Percentiles rank a stretch among this genome's conserved stretches.
phyloP scores from a whole-genome alignment of 179 eudicot species.

The Beta corolliflora region DNA sequence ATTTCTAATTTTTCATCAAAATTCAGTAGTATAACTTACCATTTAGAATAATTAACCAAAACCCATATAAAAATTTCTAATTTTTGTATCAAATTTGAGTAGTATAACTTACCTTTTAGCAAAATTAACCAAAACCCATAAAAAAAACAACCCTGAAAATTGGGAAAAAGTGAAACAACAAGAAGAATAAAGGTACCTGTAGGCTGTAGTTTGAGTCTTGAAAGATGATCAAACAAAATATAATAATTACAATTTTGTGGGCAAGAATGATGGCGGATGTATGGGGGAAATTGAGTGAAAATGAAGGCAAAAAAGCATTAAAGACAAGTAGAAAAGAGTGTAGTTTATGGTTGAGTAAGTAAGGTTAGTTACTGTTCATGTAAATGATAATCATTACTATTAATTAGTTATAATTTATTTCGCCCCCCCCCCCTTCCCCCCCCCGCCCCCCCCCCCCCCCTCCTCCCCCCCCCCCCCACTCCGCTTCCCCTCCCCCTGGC shows the following conservation, averaged over 20 bases:
- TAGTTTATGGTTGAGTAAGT: background rate
- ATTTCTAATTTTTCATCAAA: no score
- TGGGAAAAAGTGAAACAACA: background rate
- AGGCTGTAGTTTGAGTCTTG: constrained; percentile 2
- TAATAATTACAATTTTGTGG: constrained; percentile 9
- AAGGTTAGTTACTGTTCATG: constrained; percentile 35
- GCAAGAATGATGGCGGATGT: constrained; percentile 30
- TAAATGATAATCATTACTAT: no score
- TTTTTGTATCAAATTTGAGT: no score
- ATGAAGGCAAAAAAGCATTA: constrained; percentile 32
- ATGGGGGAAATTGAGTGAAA: constrained; percentile 33
- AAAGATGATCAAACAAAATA: background rate
- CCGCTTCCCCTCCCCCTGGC: no score
- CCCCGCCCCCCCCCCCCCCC: no score
- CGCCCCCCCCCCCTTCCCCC: no score
- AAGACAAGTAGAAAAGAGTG: constrained; percentile 18
- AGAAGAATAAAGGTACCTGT: constrained; percentile 4
- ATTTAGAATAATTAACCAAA: no score
- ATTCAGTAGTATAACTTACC: no score
- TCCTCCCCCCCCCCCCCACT: no score
- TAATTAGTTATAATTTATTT: no score
- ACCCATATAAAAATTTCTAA: constrained; percentile 4
- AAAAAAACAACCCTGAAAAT: background rate
- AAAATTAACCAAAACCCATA: background rate
- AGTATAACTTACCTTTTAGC: background rate